Evolutionary conservation across 805 yeast genomes (phyloP).

Genomic region (Candida stauntonica): DNA sequence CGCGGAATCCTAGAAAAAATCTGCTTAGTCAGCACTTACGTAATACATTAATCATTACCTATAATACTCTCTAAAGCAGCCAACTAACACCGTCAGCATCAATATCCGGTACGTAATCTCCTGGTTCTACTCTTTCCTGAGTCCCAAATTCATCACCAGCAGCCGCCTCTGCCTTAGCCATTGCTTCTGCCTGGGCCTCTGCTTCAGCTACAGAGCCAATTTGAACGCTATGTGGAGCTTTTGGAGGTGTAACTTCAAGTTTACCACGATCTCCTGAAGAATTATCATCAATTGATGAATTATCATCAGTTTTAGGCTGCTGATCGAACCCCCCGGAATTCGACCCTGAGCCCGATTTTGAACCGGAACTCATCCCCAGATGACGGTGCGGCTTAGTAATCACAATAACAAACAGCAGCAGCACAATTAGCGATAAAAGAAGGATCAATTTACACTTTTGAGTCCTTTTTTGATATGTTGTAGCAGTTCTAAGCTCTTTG

Average conservation of each 20-base stretch:
- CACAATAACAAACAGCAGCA: constrained; percentile 66
- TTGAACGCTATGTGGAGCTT: not conserved
- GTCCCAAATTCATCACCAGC: not conserved
- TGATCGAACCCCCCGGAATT: not conserved
- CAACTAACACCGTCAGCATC: not conserved
- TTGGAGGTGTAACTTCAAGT: not conserved
- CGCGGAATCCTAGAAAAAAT: not conserved
- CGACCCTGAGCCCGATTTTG: constrained; percentile 11
- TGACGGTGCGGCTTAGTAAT: constrained; percentile 54
- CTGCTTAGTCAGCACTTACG: no score
- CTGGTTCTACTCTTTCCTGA: not conserved
- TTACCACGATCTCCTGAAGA: not conserved
- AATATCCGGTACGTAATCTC: not conserved
- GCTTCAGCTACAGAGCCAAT: no score
- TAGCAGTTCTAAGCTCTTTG: constrained; percentile 71
- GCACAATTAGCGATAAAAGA: constrained; percentile 63
- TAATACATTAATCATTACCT: no score
- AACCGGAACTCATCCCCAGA: constrained; percentile 14
- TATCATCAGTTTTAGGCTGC: not conserved
- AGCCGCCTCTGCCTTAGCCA: no score
- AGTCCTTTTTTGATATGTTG: constrained; percentile 77
- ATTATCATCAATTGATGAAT: not conserved
- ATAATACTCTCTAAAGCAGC: not conserved
- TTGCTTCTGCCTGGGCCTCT: no score
- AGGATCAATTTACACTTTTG: constrained; percentile 87